Evolutionary conservation across 2,329 filamentous ascomycete genomes (phyloP).

Genomic region (Colletotrichum eremochloae): DNA sequence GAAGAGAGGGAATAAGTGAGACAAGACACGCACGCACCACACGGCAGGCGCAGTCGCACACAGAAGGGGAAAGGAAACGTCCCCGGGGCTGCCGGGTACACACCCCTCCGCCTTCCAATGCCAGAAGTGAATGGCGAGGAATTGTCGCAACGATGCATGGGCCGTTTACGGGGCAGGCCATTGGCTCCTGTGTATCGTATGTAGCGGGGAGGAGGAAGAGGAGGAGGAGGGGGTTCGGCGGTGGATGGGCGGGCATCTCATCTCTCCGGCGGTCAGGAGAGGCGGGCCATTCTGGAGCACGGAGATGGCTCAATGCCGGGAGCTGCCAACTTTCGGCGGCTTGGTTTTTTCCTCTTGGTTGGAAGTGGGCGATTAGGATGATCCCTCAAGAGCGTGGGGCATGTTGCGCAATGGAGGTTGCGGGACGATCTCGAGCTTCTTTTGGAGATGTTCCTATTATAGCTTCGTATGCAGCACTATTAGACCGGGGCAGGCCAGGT

Average conservation of each 20-base stretch:
- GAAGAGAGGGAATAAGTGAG: background rate
- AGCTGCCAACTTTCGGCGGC: background rate
- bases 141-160: constrained; percentile 32
- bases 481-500: background rate
- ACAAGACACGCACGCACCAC: background rate
- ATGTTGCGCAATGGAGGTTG: constrained; percentile 1
- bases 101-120: constrained; percentile 5
- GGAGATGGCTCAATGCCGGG: background rate
- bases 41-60: background rate
- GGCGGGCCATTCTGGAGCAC: background rate
- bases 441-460: background rate
- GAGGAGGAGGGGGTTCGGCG: background rate
- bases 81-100: constrained; percentile 2
- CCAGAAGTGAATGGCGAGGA: constrained; percentile 38
- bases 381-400: constrained; percentile 22
- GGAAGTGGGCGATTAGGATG: background rate
- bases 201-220: background rate
- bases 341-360: background rate
- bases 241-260: constrained; percentile 9
- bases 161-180: background rate
- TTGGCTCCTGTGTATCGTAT: background rate
- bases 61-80: constrained; percentile 1
- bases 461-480: background rate
- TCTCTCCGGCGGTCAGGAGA: constrained; percentile 16
- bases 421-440: constrained; percentile 29